Base-by-base conservation (phyloP, 225 moss, liverwort and hornwort species). In the Polytrichum formosum region DNA sequence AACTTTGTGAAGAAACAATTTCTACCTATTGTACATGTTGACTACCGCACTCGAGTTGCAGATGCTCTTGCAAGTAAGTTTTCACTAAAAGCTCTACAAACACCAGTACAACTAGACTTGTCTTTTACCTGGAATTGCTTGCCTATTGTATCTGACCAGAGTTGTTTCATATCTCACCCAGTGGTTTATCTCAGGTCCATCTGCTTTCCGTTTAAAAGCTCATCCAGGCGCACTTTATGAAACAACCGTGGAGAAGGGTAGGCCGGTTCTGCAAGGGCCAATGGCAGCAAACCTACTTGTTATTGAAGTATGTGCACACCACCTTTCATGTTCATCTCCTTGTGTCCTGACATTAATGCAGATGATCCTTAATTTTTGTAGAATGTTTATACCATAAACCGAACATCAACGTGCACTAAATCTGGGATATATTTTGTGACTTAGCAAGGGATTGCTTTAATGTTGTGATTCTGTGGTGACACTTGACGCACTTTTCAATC, bases 1-100 rank as follows among this genome's bases (percentile, higher is more conserved):
- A 95, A 83, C 75, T 95, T 92, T 74, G 92, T 95, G 64, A 95
- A 95, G 65, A 87, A 88, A 70, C 95, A 95, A 75, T 92, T 95
- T 83, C 77, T 95, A 65, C 95, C 95, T 28, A 91, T 92, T 28
- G 92, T 92, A 3, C 89, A 89, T 63, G 95, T 95, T 70, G 95
- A 95, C 77, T 95, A 92, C 73, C 83, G 92, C 61, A 92, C 86
- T 73, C 88, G 92, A 75, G 95, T 92, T 74, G 95, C 91, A 68
- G 95, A 95, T 75, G 95, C 91, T 63, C 95, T 95, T 72, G 95
- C 92, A 72, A 95, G 95, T 95, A 80, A 87, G 86, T 67, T 61
- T 53, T 54, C 72, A 26, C 8, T 46, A 4, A 22, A 13, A 23
- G 2, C 53, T 54, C 22, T 65, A 53, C 62, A 29, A 26, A 65